phyloP scores from a whole-genome alignment of 2,329 filamentous ascomycete species.

The Lachnellula arida region DNA sequence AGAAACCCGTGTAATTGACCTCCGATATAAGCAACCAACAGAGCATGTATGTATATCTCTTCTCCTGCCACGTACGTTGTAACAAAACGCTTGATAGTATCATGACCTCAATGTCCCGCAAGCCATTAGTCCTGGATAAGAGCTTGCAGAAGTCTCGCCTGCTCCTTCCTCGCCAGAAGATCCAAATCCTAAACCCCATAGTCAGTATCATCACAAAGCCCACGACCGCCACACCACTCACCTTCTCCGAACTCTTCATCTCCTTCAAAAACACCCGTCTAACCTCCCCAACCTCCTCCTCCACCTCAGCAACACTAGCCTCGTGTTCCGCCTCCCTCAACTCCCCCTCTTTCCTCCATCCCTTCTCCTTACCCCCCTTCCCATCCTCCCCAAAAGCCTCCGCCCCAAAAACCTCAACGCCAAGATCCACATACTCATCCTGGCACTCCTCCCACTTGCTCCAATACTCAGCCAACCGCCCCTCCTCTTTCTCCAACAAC shows the following conservation, averaged over 20 bases:
- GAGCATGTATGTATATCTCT: not conserved
- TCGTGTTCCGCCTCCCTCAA: constrained; percentile 18
- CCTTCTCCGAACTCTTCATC: constrained; percentile 28
- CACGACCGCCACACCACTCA: constrained; percentile 4
- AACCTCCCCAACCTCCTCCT: constrained; percentile 21
- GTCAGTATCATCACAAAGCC: not conserved
- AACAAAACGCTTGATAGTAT: not conserved
- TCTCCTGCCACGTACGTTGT: not conserved
- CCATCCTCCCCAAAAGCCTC: constrained; percentile 15
- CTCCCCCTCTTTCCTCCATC: constrained; percentile 17
- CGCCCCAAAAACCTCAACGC: constrained; percentile 13
- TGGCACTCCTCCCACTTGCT: constrained; percentile 27
- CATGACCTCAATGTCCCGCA: not conserved
- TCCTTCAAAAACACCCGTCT: constrained; percentile 15
- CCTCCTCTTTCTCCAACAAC: constrained; percentile 19
- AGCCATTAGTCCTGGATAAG: constrained; percentile 1
- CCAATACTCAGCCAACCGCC: constrained; percentile 24
- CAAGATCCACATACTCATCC: constrained; percentile 24
- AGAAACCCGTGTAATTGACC: not conserved
- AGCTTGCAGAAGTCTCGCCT: constrained; percentile 12
- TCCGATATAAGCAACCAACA: not conserved
- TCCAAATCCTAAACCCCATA: constrained; percentile 14
- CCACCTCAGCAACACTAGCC: constrained; percentile 14
- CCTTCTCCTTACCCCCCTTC: not conserved
- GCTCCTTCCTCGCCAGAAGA: constrained; percentile 13